Percentiles rank a stretch among this genome's conserved stretches.
These are phyloP conservation scores for Paraphaeosphaeria minitans DNA, from an alignment of 2,329 filamentous ascomycete species.

Conservation along the genomic window DNA sequence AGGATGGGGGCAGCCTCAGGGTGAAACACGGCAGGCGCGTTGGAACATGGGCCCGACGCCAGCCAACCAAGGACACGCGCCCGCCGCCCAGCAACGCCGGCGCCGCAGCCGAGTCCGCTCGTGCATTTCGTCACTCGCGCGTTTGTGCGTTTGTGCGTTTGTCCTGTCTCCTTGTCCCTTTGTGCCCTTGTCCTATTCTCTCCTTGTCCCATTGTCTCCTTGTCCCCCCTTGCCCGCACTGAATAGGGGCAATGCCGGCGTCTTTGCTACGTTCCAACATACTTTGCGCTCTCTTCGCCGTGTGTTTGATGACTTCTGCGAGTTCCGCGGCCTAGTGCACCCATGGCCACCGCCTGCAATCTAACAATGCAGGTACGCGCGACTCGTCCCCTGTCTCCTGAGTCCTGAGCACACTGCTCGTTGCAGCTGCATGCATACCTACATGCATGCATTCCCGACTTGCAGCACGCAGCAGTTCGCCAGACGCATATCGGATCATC, in stretches of 20 bases:
- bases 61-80: constrained; percentile 10
- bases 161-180: no score
- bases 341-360: constrained; percentile 11
- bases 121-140: background rate
- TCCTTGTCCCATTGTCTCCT: no score
- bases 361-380: constrained; percentile 17
- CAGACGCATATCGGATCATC: background rate
- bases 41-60: background rate
- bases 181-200: no score
- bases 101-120: constrained; percentile 5
- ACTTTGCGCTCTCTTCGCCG: background rate
- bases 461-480: background rate
- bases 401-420: constrained; percentile 9
- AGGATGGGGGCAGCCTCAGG: constrained; percentile 15
- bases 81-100: constrained; percentile 8
- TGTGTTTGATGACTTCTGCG: background rate
- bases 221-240: background rate
- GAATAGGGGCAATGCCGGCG: constrained; percentile 6
- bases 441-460: background rate
- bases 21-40: constrained; percentile 26
- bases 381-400: no score
- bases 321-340: constrained; percentile 1
- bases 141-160: no score
- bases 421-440: background rate
- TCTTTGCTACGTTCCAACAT: background rate